A percentile compares a stretch with the other conserved stretches of the same genome.
phyloP scores from a whole-genome alignment of 495 filamentous ascomycete genomes.

The Darksidea phi region DNA sequence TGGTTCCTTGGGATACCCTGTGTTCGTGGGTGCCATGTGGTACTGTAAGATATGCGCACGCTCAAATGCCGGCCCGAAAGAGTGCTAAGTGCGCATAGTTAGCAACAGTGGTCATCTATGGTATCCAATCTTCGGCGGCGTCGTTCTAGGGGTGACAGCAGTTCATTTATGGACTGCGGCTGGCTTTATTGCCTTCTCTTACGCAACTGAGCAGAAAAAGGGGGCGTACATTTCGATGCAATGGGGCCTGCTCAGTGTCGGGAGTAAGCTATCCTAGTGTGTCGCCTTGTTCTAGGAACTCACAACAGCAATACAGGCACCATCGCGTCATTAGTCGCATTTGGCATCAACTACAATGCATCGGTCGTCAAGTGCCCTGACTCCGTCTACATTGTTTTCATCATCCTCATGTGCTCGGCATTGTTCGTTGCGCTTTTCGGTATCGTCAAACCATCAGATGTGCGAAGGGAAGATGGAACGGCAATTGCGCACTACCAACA shows the following conservation, averaged over 20 bases:
- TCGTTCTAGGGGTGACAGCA: background rate
- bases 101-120: background rate
- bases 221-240: background rate
- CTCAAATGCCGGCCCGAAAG: background rate
- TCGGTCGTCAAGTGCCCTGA: background rate
- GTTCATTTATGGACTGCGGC: background rate
- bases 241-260: background rate
- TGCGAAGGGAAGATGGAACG: background rate
- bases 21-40: background rate
- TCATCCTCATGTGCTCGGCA: background rate
- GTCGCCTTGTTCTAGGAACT: background rate
- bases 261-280: background rate
- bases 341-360: background rate
- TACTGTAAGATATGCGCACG: background rate
- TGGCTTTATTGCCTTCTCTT: background rate
- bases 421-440: background rate
- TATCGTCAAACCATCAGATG: background rate
- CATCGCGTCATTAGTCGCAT: background rate
- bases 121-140: background rate
- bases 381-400: background rate
- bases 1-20: background rate
- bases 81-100: background rate
- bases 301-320: background rate
- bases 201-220: background rate
- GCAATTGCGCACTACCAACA: background rate